These are phyloP conservation scores for Clonostachys solani DNA, from an alignment of 2,329 filamentous ascomycete species.

Conservation along the genomic window DNA sequence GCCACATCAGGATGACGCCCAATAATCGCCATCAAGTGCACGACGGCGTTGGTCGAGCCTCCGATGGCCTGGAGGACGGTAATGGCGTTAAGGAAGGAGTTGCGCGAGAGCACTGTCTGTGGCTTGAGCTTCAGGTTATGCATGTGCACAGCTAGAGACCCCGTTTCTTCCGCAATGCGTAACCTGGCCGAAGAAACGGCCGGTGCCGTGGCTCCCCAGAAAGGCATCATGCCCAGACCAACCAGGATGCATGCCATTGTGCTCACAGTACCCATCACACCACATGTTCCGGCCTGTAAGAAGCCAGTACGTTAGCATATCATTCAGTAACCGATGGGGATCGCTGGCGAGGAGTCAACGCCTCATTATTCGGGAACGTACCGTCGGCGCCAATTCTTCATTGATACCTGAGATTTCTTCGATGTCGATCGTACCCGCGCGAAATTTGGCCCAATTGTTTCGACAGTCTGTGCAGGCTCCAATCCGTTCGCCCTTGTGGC, in stretches of 20 bases:
- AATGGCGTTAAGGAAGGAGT: conserved; percentile 79
- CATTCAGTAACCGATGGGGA: background rate
- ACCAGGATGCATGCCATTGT: conserved; percentile 86
- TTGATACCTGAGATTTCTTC: conserved; percentile 69
- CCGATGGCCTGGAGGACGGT: conserved; percentile 84
- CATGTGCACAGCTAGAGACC: conserved; percentile 60
- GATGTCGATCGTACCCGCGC: conserved; percentile 62
- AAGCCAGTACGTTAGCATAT: background rate
- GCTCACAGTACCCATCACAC: conserved; percentile 89
- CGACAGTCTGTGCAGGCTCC: conserved; percentile 74
- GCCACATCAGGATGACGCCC: conserved; percentile 66
- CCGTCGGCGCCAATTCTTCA: conserved; percentile 68
- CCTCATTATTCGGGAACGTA: conserved; percentile 20
- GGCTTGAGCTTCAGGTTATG: conserved; percentile 65
- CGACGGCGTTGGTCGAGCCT: conserved; percentile 79
- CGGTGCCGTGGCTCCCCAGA: conserved; percentile 73
- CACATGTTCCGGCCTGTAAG: conserved; percentile 66
- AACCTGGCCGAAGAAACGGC: conserved; percentile 76
- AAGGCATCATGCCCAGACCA: conserved; percentile 75
- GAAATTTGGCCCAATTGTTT: conserved; percentile 67
- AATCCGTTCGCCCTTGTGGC: conserved; percentile 57
- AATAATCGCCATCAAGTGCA: conserved; percentile 83
- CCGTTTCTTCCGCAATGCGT: conserved; percentile 73
- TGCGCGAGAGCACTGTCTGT: conserved; percentile 65
- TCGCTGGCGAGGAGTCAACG: too few species aligned